Base-by-base conservation (phyloP, 2,329 filamentous ascomycete genomes). In the Ophiosphaerella herpotricha region DNA sequence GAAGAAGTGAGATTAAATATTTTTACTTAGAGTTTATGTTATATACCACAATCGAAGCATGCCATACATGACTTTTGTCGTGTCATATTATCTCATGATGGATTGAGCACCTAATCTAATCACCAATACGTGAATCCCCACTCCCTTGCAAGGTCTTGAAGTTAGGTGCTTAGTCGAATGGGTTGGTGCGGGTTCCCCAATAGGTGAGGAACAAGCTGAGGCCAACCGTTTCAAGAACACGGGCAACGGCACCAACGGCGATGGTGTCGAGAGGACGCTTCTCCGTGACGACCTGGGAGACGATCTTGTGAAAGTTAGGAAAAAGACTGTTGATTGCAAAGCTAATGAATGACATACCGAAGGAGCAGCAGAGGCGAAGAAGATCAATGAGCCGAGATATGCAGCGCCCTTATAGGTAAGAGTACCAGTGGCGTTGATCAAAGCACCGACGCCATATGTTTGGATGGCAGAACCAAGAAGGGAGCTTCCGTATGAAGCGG, bases 341-440 rank as follows among this genome's bases (percentile, higher is more conserved):
- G 18, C 29, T 34, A 14, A 29, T 11, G 6, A 16, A 46, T 53
- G 48, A 83, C 87, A 63, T 85, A 96, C 91, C 53, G 86, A 85
- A 61, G 93, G 93, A 68, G 91, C 92, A 68, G 91, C 87, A 64
- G 87, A 92, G 64, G 93, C 93, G 60, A 91, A 83, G 83, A 97
- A 97, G 81, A 97, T 89, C 74, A 97, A 80, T 54, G 83, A 83
- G 63, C 94, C 94, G 54, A 97, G 82, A 80, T 97, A 97, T 48
- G 93, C 91, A 57, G 94, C 91, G 65, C 94, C 94, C 85, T 96
- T 97, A 83, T 97, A 97, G 79, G 85, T 91, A 58, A 97, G 82
- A 46, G 93, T 97, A 61, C 91, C 92, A 36, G 93, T 97, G 61
- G 92, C 91, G 76, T 97, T 97, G 82, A 75, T 74, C 46, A 96